Base-by-base conservation (phyloP, 2,329 filamentous ascomycete genomes). In the Amylocarpus encephaloides region DNA sequence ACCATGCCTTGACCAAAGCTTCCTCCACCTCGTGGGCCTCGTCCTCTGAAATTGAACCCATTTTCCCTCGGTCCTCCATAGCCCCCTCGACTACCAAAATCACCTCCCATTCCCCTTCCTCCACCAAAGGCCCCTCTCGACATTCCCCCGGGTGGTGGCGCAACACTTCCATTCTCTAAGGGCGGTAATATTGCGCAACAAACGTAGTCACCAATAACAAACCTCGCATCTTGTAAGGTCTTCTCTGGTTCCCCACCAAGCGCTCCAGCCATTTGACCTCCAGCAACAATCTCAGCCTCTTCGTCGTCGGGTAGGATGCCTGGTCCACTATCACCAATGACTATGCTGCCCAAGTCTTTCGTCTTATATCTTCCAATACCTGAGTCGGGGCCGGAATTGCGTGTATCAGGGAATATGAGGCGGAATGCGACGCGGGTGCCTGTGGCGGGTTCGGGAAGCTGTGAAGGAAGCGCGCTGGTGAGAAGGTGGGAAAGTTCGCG, bases 381-480 rank as follows among this genome's bases (percentile, higher is more conserved):
- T 45, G 71, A 62, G 54, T 58, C 6, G 57, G 55, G 49, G 59
- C 64, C 43, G 56, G 54, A 53, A 53, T 44, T 64, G 56, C 49
- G 65, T 56, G 49, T 64, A 67, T 95, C 89, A 1, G 87, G 86
- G 66, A 86, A 95, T 48, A 96, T 81, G 15, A 95, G 79, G 43
- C 91, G 85, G 70, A 93, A 97, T 53, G 82, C 83, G n/a, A 96
- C 76, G 48, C 92, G 82, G 7, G 90, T 92, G 53, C 92, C 91
- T 36, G 90, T 77, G 6, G 84, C 79, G 0, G 87, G 87, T 34
- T 77, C 73, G 0, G 90, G 88, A 2, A 95, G 77, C 16, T 89
- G 71, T 2, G 74, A 70, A 0, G 87, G 85, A 1, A 88, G 74
- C 1, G 85, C 77, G 45, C 80, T 79, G 26, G 82, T 80, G 50